Base-by-base conservation (phyloP, 2,329 filamentous ascomycete genomes). In the Paecilomyces sp. region DNA sequence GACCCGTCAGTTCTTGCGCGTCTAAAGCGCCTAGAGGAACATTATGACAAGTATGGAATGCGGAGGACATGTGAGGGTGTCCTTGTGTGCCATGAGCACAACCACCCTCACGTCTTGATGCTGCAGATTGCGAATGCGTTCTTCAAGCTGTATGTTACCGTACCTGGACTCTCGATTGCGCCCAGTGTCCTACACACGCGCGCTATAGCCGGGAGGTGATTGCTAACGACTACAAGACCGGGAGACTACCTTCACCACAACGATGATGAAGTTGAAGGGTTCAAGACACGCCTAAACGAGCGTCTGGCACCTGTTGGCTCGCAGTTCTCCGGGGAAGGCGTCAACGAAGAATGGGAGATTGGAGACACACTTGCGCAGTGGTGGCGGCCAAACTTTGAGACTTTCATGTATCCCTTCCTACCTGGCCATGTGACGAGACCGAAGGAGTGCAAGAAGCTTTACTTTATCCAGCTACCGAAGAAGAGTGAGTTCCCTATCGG, bases 381-480 rank as follows among this genome's bases (percentile, higher is more conserved):
- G 94, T 99, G 93, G 92, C 84, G 94, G 60, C 94, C 94, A 58
- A 99, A 97, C 80, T 97, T 97, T 74, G 94, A 99, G 82, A 97
- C 94, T 1, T 97, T 97, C 82, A 97, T 99, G 92, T 99, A 99
- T 74, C 94, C 94, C 0, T 99, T 97, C 76, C 88, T 97, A 60
- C 94, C 94, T 7, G 91, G 92, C 18, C 94, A 99, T 78, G 91
- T 97, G 63, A 97, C 93, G 18, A 83, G 94, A 57, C 94, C 94
- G 7, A 99, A 99, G 81, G 94, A 99, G 80, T 96, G 93, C 81
- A 99, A 99, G 82, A 99, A 99, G 83, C 83, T 97, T 51, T 99
- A 97, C 77, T 92, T 97, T 63, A 96, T 99, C 65, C 91, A 96
- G 74, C 81, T 99, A 30, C 94, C 94, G 0, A 87, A 92, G 75